phyloP scores from a whole-genome alignment of 192 early-diverging fungal species.

The Helicostylum pulchrum region DNA sequence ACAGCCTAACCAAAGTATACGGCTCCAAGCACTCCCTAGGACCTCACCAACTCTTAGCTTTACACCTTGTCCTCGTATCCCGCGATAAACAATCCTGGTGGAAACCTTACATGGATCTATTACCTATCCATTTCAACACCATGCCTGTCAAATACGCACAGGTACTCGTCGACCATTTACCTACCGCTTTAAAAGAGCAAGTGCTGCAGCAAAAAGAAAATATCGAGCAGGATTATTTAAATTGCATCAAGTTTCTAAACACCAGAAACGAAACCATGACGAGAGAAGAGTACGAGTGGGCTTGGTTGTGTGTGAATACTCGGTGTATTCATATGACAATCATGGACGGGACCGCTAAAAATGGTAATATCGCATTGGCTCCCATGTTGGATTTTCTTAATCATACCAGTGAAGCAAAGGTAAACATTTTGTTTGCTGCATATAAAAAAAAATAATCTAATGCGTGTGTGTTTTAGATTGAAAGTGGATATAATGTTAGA shows the following conservation, averaged over 20 bases:
- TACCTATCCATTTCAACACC: slow-evolving; percentile 53
- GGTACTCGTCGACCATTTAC: slow-evolving; percentile 35
- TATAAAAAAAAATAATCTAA: not conserved
- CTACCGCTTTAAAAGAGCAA: slow-evolving; percentile 40
- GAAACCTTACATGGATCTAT: slow-evolving; percentile 44
- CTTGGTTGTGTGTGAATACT: slow-evolving; percentile 64
- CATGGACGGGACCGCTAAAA: slow-evolving; percentile 38
- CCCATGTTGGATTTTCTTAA: slow-evolving; percentile 77
- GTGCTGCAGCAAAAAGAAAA: slow-evolving; percentile 44
- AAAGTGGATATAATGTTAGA: slow-evolving; percentile 45
- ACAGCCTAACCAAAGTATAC: slow-evolving; percentile 35
- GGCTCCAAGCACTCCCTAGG: slow-evolving; percentile 37
- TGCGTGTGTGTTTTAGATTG: slow-evolving; percentile 37
- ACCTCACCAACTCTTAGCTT: slow-evolving; percentile 47
- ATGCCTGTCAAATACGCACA: slow-evolving; percentile 47
- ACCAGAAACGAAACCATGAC: slow-evolving; percentile 8
- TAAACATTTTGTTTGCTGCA: too few relatives aligned
- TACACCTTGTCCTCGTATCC: slow-evolving; percentile 42
- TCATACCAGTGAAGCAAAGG: slow-evolving; percentile 58
- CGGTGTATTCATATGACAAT: slow-evolving; percentile 53
- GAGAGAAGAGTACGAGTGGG: slow-evolving; percentile 47
- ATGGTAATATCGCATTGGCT: slow-evolving; percentile 62
- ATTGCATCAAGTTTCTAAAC: slow-evolving; percentile 21
- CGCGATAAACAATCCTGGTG: slow-evolving; percentile 39
- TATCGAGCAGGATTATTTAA: slow-evolving; percentile 42